These are phyloP conservation scores for Hymenoscyphus linearis DNA, from an alignment of 2,329 filamentous ascomycete species.

Conservation along the genomic window DNA sequence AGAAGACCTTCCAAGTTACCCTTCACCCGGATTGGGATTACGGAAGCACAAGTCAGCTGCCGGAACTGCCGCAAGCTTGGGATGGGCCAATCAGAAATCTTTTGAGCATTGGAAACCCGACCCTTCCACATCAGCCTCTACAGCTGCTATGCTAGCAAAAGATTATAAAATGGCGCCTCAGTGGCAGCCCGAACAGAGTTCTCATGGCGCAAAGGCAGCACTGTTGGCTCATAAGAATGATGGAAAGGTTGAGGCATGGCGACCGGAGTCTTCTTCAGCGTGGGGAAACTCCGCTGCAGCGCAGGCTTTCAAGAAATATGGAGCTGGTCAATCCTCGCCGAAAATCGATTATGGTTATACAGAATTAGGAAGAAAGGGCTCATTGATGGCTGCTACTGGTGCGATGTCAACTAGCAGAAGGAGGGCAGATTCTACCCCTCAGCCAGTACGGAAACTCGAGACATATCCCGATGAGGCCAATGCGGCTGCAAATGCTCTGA, in stretches of 20 bases:
- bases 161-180: conserved; percentile 49
- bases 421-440: conserved; percentile 59
- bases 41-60: conserved; percentile 53
- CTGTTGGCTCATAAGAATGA: conserved; percentile 56
- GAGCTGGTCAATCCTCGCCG: conserved; percentile 35
- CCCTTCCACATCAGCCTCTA: conserved; percentile 53
- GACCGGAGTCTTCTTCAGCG: conserved; percentile 38
- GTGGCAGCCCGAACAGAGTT: conserved; percentile 59
- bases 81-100: conserved; percentile 63
- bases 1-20: conserved; percentile 69
- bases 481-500: conserved; percentile 63
- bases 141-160: conserved; percentile 53
- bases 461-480: conserved; percentile 53
- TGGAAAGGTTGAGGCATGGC: conserved; percentile 46
- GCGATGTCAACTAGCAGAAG: conserved; percentile 57
- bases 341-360: conserved; percentile 42
- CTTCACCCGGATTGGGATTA: conserved; percentile 53
- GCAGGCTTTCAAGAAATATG: conserved; percentile 56
- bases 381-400: conserved; percentile 69
- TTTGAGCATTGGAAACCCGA: conserved; percentile 63
- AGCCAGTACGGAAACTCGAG: conserved; percentile 32
- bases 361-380: conserved; percentile 53
- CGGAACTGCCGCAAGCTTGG: conserved; percentile 67
- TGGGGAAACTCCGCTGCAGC: conserved; percentile 64
- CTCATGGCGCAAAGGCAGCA: conserved; percentile 70